Evolutionary conservation across 768 basidiomycete genomes (phyloP).

Genomic region (Macrocybe gigantea): DNA sequence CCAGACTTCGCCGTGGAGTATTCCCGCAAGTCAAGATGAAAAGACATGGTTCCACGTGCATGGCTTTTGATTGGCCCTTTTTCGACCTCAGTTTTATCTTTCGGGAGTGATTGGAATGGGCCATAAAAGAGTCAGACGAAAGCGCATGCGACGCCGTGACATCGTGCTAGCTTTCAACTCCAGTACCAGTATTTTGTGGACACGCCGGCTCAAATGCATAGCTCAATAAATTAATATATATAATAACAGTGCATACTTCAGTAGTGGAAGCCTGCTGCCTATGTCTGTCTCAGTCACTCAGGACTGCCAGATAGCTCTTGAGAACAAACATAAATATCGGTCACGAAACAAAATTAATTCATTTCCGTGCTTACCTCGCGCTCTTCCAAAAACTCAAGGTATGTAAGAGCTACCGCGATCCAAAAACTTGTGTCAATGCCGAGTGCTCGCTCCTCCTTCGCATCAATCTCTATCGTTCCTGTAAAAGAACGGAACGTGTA

Average conservation of each 20-base stretch:
- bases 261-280: no score
- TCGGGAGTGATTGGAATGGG: no score
- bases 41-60: no score
- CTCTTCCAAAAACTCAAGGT: conserved; percentile 72
- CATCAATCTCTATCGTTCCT: conserved; percentile 61
- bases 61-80: no score
- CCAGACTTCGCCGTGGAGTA: no score
- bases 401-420: conserved; percentile 69
- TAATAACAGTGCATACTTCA: not conserved
- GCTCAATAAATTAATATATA: conserved; percentile 1
- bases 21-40: no score
- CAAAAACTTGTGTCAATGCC: conserved; percentile 78
- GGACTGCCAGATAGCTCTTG: conserved; percentile 54
- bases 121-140: no score
- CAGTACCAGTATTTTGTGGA: no score
- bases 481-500: conserved; percentile 51
- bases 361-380: conserved; percentile 52
- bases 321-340: not conserved
- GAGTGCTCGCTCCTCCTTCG: conserved; percentile 44
- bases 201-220: no score
- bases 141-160: no score
- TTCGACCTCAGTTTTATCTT: no score
- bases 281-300: conserved; percentile 29
- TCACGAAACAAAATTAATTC: not conserved
- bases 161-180: no score